These are phyloP conservation scores for Carex sylvatica DNA, from an alignment of 202 grass and related monocot genomes.

Conservation along the genomic window DNA sequence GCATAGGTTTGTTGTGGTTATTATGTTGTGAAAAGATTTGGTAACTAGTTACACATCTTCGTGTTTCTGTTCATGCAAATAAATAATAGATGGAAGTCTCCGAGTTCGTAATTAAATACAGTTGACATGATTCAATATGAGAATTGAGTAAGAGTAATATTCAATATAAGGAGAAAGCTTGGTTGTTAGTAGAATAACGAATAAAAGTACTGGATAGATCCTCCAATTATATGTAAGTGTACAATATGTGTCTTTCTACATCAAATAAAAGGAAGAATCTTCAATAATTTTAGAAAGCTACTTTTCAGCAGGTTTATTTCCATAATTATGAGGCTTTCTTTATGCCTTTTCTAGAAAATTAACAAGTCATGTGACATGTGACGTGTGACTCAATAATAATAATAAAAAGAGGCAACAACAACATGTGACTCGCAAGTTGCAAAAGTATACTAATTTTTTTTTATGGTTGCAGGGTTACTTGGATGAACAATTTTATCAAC, in stretches of 20 bases:
- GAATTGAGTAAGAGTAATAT: background rate
- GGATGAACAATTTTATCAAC: conserved; percentile 91
- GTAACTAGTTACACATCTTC: background rate
- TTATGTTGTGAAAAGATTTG: background rate
- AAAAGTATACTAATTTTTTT: conserved; percentile 15
- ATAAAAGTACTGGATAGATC: conserved; percentile 11
- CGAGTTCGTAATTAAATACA: background rate
- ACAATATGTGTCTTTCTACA: conserved; percentile 5
- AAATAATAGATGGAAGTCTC: background rate
- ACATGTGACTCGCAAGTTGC: background rate
- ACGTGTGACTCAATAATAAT: background rate
- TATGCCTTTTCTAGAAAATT: conserved; percentile 27
- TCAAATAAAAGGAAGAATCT: conserved; percentile 29
- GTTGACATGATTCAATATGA: background rate
- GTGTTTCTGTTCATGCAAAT: background rate
- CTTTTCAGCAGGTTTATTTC: background rate
- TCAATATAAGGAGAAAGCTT: background rate
- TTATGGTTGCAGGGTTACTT: conserved; percentile 68
- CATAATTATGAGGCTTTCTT: background rate
- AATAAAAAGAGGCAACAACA: conserved; percentile 1
- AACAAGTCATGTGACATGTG: background rate
- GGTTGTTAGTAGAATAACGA: conserved; percentile 6
- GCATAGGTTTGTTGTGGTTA: background rate
- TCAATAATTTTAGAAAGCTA: conserved; percentile 24
- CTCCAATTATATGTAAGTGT: conserved; percentile 12